phyloP scores from a whole-genome alignment of 192 early-diverging fungal genomes.

The Podila minutissima region DNA sequence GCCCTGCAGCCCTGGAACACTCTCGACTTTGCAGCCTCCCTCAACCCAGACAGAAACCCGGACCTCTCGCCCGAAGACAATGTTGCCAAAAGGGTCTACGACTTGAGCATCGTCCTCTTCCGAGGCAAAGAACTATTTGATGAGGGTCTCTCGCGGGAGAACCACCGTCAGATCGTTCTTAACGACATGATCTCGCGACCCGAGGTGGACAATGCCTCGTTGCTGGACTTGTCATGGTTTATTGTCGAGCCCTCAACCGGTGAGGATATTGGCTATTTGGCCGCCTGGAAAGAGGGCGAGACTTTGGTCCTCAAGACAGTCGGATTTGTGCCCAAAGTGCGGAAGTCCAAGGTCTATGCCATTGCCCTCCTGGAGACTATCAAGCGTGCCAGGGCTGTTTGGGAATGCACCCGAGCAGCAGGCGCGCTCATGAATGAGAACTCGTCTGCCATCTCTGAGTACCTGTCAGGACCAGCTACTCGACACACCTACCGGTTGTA shows the following conservation, averaged over 20 bases:
- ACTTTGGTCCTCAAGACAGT: slow-evolving; percentile 36
- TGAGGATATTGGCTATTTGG: slow-evolving; percentile 34
- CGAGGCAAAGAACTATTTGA: slow-evolving; percentile 48
- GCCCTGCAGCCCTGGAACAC: slow-evolving; percentile 34
- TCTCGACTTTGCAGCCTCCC: slow-evolving; percentile 30
- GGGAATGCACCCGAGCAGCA: slow-evolving; percentile 20
- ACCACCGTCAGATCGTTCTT: slow-evolving; percentile 32
- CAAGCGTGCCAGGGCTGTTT: slow-evolving; percentile 25
- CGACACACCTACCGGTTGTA: slow-evolving; percentile 44
- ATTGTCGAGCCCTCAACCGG: slow-evolving; percentile 17
- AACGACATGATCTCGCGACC: slow-evolving; percentile 44
- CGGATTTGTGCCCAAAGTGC: slow-evolving; percentile 12
- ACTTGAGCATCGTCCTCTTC: slow-evolving; percentile 30
- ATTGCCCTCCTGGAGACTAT: slow-evolving; percentile 14
- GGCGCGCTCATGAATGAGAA: slow-evolving; percentile 37
- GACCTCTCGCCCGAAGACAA: slow-evolving; percentile 26
- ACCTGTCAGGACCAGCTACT: slow-evolving; percentile 6
- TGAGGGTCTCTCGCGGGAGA: slow-evolving; percentile 8
- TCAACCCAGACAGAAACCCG: slow-evolving; percentile 24
- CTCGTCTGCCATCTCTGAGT: slow-evolving; percentile 9
- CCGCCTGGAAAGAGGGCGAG: slow-evolving; percentile 27
- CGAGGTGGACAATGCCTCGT: slow-evolving; percentile 34
- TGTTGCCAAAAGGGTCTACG: slow-evolving; percentile 31
- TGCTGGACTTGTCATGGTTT: slow-evolving; percentile 36
- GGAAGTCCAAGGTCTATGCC: slow-evolving; percentile 26